Evolutionary conservation across 306 rosid species (phyloP).

Genomic region (Prunus salicina): DNA sequence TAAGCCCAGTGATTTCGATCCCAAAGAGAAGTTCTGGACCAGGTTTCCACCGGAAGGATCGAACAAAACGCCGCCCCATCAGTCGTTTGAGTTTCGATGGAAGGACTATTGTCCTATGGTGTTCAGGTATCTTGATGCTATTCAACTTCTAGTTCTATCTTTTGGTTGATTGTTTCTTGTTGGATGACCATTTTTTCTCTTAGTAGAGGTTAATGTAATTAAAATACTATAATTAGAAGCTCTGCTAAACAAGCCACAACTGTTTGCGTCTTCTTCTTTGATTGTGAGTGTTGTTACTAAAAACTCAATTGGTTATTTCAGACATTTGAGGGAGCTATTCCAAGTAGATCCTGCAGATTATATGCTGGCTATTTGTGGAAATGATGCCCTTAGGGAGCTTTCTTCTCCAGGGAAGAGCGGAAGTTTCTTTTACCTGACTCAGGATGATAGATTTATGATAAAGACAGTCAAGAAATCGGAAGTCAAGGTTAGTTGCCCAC

Average conservation of each 20-base stretch:
- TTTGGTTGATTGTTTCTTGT: neutral
- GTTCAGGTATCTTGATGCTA: constrained; percentile 54
- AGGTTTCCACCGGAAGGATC: constrained; percentile 93
- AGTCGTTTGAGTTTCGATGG: constrained; percentile 84
- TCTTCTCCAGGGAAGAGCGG: constrained; percentile 98
- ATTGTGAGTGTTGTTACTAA: neutral
- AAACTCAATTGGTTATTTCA: constrained; percentile 30
- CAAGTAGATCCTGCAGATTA: constrained; percentile 92
- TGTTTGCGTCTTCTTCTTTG: neutral
- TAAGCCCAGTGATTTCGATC: constrained; percentile 71
- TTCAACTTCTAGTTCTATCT: neutral
- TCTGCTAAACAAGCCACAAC: neutral
- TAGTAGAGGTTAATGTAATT: neutral
- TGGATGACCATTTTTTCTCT: neutral
- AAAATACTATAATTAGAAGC: neutral
- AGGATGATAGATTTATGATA: constrained; percentile 92
- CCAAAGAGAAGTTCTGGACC: constrained; percentile 92
- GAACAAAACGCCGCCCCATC: constrained; percentile 89
- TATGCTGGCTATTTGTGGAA: constrained; percentile 90
- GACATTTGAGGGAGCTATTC: constrained; percentile 82
- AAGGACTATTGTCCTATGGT: constrained; percentile 97
- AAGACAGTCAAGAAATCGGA: constrained; percentile 95
- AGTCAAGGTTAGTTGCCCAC: constrained; percentile 72
- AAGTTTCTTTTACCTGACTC: constrained; percentile 87
- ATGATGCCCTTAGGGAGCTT: constrained; percentile 90